These are phyloP conservation scores for Chlorella sorokiniana DNA, from an alignment of 139 green algal species.

Conservation along the genomic window DNA sequence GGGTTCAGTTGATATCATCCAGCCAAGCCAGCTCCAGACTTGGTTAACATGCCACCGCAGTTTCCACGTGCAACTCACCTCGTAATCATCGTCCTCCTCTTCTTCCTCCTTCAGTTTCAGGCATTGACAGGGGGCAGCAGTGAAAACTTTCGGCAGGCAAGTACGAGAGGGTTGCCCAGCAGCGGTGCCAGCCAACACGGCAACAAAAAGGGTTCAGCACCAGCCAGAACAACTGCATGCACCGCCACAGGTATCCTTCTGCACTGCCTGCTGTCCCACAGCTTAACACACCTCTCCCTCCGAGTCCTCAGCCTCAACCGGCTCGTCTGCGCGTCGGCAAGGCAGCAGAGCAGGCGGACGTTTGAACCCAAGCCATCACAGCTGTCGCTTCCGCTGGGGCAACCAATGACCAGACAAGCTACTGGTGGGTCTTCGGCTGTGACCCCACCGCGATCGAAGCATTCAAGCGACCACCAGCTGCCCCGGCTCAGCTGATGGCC, in stretches of 20 bases:
- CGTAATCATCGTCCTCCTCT: constrained; percentile 37
- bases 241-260: no score
- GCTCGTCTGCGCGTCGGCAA: constrained; percentile 7
- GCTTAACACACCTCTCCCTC: neutral
- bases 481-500: no score
- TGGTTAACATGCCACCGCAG: neutral
- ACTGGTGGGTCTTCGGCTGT: no score
- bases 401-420: no score
- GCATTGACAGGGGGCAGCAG: neutral
- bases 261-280: no score
- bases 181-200: no score
- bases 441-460: neutral
- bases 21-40: neutral
- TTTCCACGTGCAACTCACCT: no score
- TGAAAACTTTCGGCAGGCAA: neutral
- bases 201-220: no score
- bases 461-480: no score
- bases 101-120: constrained; percentile 16
- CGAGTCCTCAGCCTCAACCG: constrained; percentile 11
- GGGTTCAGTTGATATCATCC: neutral
- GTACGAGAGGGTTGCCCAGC: no score
- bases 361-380: neutral
- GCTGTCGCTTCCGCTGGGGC: neutral
- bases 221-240: no score
- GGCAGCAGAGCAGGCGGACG: neutral